Base-by-base conservation (phyloP, 2,329 filamentous ascomycete genomes). In the Aspergillus floridensis region DNA sequence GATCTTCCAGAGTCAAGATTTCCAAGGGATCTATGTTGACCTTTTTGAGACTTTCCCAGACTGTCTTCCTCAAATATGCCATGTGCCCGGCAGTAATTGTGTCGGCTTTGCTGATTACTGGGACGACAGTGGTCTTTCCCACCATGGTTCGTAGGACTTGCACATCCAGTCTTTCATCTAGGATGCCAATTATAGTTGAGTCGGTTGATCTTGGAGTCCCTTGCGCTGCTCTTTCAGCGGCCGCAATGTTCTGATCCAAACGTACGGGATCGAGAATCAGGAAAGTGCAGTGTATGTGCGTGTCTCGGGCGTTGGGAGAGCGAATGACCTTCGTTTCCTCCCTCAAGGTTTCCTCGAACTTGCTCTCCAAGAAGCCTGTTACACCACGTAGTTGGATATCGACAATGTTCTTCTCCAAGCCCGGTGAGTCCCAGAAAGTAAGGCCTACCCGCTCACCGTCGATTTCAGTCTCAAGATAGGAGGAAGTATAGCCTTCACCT, bases 261-360 rank as follows among this genome's bases (percentile, higher is more conserved):
- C 91, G 88, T 55, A 87, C 82, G 1, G 95, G 95, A 73, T 99
- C 95, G 57, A 99, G 86, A 57, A 99, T 81, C 58, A 98, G 83
- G 77, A 99, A 96, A 57, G 92, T 92, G 66, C 92, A 96, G 74
- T 99, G 95, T 65, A 99, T 96, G 75, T 99, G 95, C 53, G 93
- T 97, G 79, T 99, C 95, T 74, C 92, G 91, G 65, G 91, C 90
- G 58, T 93, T 93, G 26, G 95, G 93, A 56, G 93, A 92, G 69
- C 95, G 90, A 63, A 97, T 84, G 50, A 99, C 93, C 81, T 97
- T 98, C 84, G 96, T 96, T 80, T 99, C 95, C 78, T 99, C 95
- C 52, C 87, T 87, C 74, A 99, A 96, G 0, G 95, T 98, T 71
- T 99, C 95, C 75, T 99, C 93, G 68, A 99, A 99, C 76, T 98